Evolutionary conservation across 1,139 yeast genomes (phyloP).

Genomic region (Lodderomyces metapsilosis): DNA sequence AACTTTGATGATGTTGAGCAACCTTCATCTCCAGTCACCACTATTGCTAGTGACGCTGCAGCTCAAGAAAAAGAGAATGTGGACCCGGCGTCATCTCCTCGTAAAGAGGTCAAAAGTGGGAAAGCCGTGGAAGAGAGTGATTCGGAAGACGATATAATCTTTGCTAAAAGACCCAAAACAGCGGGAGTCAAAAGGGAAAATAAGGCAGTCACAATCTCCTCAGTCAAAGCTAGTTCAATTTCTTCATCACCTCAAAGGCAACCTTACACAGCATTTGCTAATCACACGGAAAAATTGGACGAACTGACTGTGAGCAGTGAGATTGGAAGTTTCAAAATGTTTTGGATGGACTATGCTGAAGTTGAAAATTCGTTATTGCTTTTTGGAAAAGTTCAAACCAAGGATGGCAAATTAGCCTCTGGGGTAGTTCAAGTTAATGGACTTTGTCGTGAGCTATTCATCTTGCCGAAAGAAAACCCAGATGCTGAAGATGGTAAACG

Average conservation of each 20-base stretch:
- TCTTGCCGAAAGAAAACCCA: slow-evolving; percentile 63
- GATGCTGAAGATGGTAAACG: slow-evolving; percentile 41
- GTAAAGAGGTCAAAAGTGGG: not conserved
- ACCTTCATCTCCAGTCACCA: slow-evolving; percentile 31
- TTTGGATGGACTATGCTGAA: slow-evolving; percentile 89
- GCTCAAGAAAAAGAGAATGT: slow-evolving; percentile 16
- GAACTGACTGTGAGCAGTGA: slow-evolving; percentile 43
- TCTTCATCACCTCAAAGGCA: slow-evolving; percentile 26
- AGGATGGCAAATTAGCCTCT: slow-evolving; percentile 61
- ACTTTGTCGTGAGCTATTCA: slow-evolving; percentile 67
- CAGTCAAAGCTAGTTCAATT: slow-evolving; percentile 21
- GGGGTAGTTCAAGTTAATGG: slow-evolving; percentile 78
- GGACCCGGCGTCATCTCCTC: slow-evolving; percentile 1
- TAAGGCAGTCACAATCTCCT: slow-evolving; percentile 22
- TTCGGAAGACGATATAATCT: slow-evolving; percentile 56
- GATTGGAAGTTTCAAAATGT: slow-evolving; percentile 57
- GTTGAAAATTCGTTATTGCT: slow-evolving; percentile 65
- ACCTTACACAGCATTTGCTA: slow-evolving; percentile 19
- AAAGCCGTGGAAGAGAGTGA: slow-evolving; percentile 21
- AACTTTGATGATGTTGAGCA: slow-evolving; percentile 20
- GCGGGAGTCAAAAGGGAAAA: slow-evolving; percentile 23
- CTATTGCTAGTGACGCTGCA: slow-evolving; percentile 11
- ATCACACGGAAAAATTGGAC: slow-evolving; percentile 45
- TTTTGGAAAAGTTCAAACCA: slow-evolving; percentile 77
- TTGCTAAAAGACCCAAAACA: slow-evolving; percentile 45